Evolutionary conservation across 441 rosid species (phyloP), one percentile per base, ranked within the genome.

Genomic region (Adansonia grandidieri): DNA sequence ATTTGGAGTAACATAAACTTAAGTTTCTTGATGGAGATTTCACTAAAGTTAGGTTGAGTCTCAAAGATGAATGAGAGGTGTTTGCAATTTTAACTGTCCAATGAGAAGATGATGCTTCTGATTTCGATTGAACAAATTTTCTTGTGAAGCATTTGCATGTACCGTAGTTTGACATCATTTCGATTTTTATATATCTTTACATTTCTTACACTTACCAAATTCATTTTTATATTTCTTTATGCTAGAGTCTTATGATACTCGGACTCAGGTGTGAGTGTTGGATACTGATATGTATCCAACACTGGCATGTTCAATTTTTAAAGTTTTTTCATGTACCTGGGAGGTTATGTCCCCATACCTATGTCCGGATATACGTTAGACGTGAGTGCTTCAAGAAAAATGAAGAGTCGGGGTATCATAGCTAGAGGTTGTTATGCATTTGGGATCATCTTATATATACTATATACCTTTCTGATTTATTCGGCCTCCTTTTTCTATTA

Each of bases 1-100:
- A 14, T 0, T 47, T 14, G 15, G 54, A 14, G 54, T 63, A 8
- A 63, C 2, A 9, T 17, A 63, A 19, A 63, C 32, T 24, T 15
- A 4, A 69, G 73, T 40, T 57, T 73, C 65, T 72, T 73, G 32
- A 57, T 11, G 19, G 65, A 56, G 53, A 57, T 72, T 54, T n/a
- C 47, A 37, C 42, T 37, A 5, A 37, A 37, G 6, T 37, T 37
- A 37, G 42, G 42, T 37, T 37, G 42, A 37, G 42, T 37, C 42
- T 37, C 42, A 37, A 37, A 37, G 42, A 3, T 37, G 42, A 6
- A 5, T 5, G 42, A 37, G 42, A 37, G 42, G 42, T 37, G 42
- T 37, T 37, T 37, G 42, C 42, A 37, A 3, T 37, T 37, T 37
- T 4, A 37, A 37, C 42, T 37, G 6, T 37, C 3, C 42, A 37